phyloP scores from a whole-genome alignment of 331 rosid genomes.

The Pyracantha coccinea region DNA sequence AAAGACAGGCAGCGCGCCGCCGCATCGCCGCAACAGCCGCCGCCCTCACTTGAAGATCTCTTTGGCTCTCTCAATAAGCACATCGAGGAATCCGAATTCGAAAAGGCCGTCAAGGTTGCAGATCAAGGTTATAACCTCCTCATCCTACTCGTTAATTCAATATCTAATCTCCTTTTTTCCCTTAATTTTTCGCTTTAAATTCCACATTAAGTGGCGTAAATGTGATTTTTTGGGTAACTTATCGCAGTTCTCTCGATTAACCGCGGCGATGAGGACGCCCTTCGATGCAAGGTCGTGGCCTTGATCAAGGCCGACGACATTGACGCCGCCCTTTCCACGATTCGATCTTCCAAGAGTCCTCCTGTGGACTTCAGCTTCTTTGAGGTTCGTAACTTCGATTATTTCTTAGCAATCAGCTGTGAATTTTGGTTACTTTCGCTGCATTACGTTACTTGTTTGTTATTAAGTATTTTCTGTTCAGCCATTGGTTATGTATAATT shows the following conservation, averaged over 20 bases:
- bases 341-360: slow-evolving; percentile 37
- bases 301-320: slow-evolving; percentile 60
- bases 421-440: not conserved
- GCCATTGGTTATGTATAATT: not conserved
- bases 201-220: not conserved
- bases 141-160: too few relatives aligned
- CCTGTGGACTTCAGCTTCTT: slow-evolving; percentile 55
- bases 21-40: slow-evolving; percentile 48
- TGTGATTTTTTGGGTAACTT: not conserved
- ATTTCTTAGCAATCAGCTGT: not conserved
- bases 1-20: slow-evolving; percentile 46
- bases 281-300: slow-evolving; percentile 80
- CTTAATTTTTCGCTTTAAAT: not conserved
- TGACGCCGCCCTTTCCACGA: slow-evolving; percentile 51
- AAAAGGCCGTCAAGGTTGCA: slow-evolving; percentile 67
- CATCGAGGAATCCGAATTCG: slow-evolving; percentile 53
- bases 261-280: slow-evolving; percentile 74
- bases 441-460: not conserved
- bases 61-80: slow-evolving; percentile 62
- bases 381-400: slow-evolving; percentile 32
- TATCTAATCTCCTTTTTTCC: not conserved
- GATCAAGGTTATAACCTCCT: slow-evolving; percentile 60
- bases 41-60: slow-evolving; percentile 78
- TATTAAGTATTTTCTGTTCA: not conserved
- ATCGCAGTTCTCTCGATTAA: slow-evolving; percentile 56